Percentiles rank a stretch among this genome's conserved stretches.
Conservation (phyloP, 2,329 filamentous ascomycete genomes). For the Coniochaeta sp. region DNA sequence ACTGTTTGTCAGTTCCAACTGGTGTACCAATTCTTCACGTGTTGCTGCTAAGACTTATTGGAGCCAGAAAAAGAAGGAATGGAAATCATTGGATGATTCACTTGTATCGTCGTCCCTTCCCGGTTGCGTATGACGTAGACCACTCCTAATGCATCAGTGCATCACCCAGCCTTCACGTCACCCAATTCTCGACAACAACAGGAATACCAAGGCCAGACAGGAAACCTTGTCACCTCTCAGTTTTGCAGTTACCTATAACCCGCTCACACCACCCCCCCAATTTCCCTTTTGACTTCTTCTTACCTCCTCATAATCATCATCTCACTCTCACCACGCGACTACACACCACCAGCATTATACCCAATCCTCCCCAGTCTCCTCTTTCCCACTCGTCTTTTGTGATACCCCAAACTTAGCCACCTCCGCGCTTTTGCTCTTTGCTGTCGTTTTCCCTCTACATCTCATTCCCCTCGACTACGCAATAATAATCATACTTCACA, state of each 20-base stretch:
- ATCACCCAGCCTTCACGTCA: slow-evolving; percentile 1
- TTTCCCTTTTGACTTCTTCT: not conserved
- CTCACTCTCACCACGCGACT: no score
- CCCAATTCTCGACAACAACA: not conserved
- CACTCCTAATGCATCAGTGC: not conserved
- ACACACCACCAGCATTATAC: not conserved
- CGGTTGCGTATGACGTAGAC: not conserved
- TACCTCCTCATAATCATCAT: slow-evolving; percentile 2
- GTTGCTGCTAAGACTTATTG: not conserved
- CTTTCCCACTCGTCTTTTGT: slow-evolving; percentile 1
- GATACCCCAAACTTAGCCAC: slow-evolving; percentile 6
- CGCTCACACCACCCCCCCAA: not conserved
- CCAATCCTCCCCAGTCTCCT: no score
- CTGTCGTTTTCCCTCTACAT: not conserved
- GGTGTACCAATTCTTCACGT: no score
- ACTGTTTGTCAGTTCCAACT: no score
- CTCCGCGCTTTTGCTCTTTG: not conserved
- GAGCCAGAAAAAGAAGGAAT: not conserved
- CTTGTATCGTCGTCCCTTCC: not conserved
- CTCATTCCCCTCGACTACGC: slow-evolving; percentile 1
- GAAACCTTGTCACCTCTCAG: not conserved
- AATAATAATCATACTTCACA: no score
- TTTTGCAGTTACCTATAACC: slow-evolving; percentile 1
- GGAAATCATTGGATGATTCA: not conserved
- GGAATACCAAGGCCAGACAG: no score